These are phyloP conservation scores for Zancudomyces culisetae DNA, from an alignment of 371 early-diverging fungal genomes.

Conservation along the genomic window DNA sequence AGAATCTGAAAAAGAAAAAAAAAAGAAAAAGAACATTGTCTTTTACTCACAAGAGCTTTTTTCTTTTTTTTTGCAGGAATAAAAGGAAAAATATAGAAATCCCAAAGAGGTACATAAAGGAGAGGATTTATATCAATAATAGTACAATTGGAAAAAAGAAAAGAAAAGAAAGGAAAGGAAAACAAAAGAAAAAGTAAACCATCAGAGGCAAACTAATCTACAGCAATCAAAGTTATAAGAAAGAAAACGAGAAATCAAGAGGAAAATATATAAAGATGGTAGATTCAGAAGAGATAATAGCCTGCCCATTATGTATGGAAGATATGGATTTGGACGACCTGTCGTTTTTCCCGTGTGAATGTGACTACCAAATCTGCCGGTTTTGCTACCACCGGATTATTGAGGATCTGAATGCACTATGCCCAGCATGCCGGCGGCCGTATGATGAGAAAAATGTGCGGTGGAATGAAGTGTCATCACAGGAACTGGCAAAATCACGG, in stretches of 20 bases:
- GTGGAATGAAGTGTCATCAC: conserved; percentile 70
- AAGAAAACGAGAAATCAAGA: not conserved
- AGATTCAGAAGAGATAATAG: conserved; percentile 48
- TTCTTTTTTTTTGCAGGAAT: no score
- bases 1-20: no score
- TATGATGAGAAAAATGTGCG: conserved; percentile 75
- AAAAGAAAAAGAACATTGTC: no score
- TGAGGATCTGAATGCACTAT: conserved; percentile 72
- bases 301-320: conserved; percentile 95
- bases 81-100: no score
- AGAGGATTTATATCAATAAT: not conserved
- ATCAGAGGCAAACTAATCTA: not conserved
- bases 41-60: no score
- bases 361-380: conserved; percentile 98
- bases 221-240: not conserved
- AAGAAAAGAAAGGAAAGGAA: not conserved
- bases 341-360: conserved; percentile 89
- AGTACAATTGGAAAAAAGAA: not conserved
- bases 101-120: not conserved
- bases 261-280: not conserved
- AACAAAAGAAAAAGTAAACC: not conserved
- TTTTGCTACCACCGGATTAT: conserved; percentile 96
- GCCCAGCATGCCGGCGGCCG: conserved; percentile 79
- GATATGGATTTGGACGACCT: conserved; percentile 87
- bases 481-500: conserved; percentile 48